These are phyloP conservation scores for Singerocomus inundabilis DNA, from an alignment of 1,284 basidiomycete species.

Conservation along the genomic window DNA sequence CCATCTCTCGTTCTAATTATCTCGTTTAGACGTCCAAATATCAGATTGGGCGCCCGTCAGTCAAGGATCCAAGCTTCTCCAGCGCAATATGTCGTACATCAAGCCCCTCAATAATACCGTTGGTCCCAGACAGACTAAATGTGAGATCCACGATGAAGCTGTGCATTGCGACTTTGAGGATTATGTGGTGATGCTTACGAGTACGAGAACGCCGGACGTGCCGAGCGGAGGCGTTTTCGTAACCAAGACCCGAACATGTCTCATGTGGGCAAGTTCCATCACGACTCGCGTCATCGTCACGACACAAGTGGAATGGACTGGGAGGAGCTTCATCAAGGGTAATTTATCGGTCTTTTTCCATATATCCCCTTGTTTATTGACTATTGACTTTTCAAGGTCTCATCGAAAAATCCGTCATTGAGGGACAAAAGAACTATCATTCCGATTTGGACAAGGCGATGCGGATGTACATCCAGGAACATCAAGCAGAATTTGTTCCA, in stretches of 20 bases:
- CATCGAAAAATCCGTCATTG: constrained; percentile 88
- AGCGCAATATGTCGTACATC: constrained; percentile 92
- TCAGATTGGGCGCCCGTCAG: constrained; percentile 82
- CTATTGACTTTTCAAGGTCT: constrained; percentile 58
- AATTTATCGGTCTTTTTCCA: constrained; percentile 19
- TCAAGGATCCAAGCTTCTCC: constrained; percentile 68
- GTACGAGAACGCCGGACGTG: constrained; percentile 92
- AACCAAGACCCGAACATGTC: constrained; percentile 92
- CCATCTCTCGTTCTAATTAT: constrained; percentile 2
- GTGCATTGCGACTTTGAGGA: constrained; percentile 83
- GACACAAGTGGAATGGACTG: constrained; percentile 94
- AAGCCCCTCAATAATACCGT: constrained; percentile 88
- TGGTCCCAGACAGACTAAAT: constrained; percentile 94
- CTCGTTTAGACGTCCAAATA: constrained; percentile 76
- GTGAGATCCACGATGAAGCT: constrained; percentile 87
- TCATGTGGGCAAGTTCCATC: constrained; percentile 88
- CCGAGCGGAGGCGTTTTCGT: constrained; percentile 90
- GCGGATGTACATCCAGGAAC: constrained; percentile 84
- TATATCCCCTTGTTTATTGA: neutral
- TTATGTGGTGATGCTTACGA: constrained; percentile 82
- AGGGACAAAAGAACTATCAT: constrained; percentile 94
- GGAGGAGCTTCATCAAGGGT: constrained; percentile 96
- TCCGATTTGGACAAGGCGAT: constrained; percentile 82
- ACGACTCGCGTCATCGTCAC: constrained; percentile 83
- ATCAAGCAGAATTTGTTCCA: constrained; percentile 86